Percentiles rank a stretch among this genome's conserved stretches.
Conservation (phyloP, 345 rosid species). For the Aquilaria yunnanensis region DNA sequence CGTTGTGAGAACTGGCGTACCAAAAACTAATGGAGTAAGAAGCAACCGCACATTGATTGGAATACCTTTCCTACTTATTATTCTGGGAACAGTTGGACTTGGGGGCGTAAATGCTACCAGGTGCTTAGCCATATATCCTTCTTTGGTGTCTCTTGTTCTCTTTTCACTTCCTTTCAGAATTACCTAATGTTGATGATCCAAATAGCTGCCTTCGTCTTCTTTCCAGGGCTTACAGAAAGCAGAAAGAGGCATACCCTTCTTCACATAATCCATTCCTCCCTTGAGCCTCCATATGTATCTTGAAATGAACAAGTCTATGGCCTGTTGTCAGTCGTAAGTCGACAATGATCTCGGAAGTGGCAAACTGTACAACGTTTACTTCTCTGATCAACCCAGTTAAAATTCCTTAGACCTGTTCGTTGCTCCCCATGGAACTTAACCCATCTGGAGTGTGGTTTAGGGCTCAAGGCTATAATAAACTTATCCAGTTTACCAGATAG, state of each 20-base stretch:
- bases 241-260: constrained; percentile 57
- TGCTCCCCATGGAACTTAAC: no score
- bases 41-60: constrained; percentile 45
- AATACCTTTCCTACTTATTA: constrained; percentile 55
- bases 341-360: no score
- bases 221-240: constrained; percentile 71
- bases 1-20: constrained; percentile 70
- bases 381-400: no score
- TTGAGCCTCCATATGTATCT: constrained; percentile 15
- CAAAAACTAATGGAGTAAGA: constrained; percentile 42
- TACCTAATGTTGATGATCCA: background rate
- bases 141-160: background rate
- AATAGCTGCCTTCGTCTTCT: constrained; percentile 8
- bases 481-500: no score
- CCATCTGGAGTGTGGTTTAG: no score
- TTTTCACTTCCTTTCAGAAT: background rate
- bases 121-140: constrained; percentile 22
- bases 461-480: no score
- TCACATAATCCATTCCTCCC: constrained; percentile 83
- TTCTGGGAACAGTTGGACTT: constrained; percentile 62
- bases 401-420: no score
- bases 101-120: constrained; percentile 69
- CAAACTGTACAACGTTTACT: no score
- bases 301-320: no score
- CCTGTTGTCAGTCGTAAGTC: no score